Conservation (phyloP, 176 grass and related monocot genomes). For the Sorghum bicolor region DNA sequence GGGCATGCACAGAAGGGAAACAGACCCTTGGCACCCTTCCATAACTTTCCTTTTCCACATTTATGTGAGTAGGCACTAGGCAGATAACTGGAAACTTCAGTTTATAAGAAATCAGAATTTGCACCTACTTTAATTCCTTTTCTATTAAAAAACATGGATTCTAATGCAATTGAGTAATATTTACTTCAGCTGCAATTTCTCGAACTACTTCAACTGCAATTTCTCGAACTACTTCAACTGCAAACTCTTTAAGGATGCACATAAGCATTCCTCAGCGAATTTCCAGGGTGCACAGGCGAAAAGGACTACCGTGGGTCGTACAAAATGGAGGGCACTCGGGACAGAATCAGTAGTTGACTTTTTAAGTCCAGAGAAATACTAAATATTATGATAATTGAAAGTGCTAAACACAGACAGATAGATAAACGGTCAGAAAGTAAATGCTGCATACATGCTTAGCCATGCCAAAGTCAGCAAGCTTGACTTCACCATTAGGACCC, state of each 20-base stretch:
- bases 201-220: neutral
- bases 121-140: slow-evolving; percentile 10
- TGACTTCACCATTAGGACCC: slow-evolving; percentile 87
- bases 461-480: slow-evolving; percentile 99
- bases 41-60: neutral
- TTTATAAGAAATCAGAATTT: neutral
- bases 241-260: neutral
- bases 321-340: neutral
- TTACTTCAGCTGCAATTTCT: neutral
- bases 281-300: neutral
- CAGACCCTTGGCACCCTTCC: neutral
- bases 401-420: neutral
- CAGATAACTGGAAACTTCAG: neutral
- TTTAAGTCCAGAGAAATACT: neutral
- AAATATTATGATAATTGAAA: neutral
- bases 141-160: neutral
- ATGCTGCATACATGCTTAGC: slow-evolving; percentile 91
- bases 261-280: neutral
- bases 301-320: neutral
- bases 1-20: neutral
- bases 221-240: neutral
- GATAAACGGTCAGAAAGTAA: slow-evolving; percentile 2
- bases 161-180: slow-evolving; percentile 5
- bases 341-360: neutral
- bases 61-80: neutral